Base-by-base conservation (phyloP, 257 asterid genomes). In the Galeopsis tetrahit region DNA sequence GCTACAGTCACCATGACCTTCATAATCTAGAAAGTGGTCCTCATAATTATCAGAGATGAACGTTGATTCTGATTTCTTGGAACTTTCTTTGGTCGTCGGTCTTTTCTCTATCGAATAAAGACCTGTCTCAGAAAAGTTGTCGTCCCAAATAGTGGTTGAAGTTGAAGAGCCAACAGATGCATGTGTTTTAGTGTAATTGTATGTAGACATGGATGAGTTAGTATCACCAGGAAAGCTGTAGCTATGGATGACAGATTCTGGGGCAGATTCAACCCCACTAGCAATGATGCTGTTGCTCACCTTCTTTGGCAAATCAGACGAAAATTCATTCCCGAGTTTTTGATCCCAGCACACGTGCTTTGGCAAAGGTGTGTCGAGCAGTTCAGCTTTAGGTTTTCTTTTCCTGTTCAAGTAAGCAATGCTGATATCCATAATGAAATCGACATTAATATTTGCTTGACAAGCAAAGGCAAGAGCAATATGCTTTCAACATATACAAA, bases 311-410 rank as follows among this genome's bases (percentile, higher is more conserved):
- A 72, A 76, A 64, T 69, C 72, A 59, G 77, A 69, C 3, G 78
- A 72, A 59, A 74, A 72, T 34, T 55, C 69, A 43, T 63, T 21
- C 28, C 28, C 28, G 28, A 21, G 28, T 21, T n/a, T 74, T 70
- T 75, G 69, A 75, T 36, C 78, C 33, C 81, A 67, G 81, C 92
- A 79, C 17, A 70, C 61, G 34, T 86, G 98, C 80, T 89, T 89
- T 2, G 80, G 77, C 39, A 77, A 76, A 73, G 92, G 92, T 65
- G 73, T 14, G 55, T 76, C 90, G 7, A 79, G 65, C 59, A 85
- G 85, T 43, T 84, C 94, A 10, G 82, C 86, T 79, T 78, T 83
- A 59, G 87, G 69, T 80, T 92, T 92, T 67, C 98, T 70, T 85
- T 92, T 92, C 87, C 82, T 81, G 69, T 78, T 85, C 81, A 81